Evolutionary conservation across 768 basidiomycete genomes (phyloP), one percentile per base, ranked within the genome.

Genomic region (Russula griseocarnosa): DNA sequence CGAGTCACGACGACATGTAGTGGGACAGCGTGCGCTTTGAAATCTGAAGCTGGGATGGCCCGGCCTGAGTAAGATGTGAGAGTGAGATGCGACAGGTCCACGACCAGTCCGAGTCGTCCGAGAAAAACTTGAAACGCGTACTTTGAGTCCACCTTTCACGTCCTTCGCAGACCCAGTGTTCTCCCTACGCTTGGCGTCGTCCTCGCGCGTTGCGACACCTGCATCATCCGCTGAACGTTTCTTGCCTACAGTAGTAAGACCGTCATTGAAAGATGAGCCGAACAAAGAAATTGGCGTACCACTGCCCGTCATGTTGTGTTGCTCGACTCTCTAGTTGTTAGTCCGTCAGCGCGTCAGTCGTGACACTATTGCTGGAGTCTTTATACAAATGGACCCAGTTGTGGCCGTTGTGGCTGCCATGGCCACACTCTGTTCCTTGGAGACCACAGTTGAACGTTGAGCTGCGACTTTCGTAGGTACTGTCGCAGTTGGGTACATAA

Each of bases 1-100:
- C 87, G 83, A 5, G 87, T 88, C 58, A 90, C 70, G 69, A 80
- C 82, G 57, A 88, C 76, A 68, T 91, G 84, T 9, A 93, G 73
- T 3, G 91, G 88, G 18, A 84, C 74, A 9, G 90, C 90, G 61
- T 80, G 81, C n/a, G 79, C 74, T 69, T 82, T 85, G 77, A 90
- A 90, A 11, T 75, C 71, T 2, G 81, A 75, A 1, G 79, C 75
- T 26, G 63, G 58, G 22, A 65, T 49, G 32, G 30, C 47, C 40
- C 16, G 26, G 24, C 16, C n/a, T 4, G 47, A 22, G 47, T 34
- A 11, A 9, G 28, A 51, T 40, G 47, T 54, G 16, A 55, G 36
- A 22, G 47, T 55, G n/a, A 55, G 36, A 22, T 16, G 16, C 3
- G 53, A 7, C 26, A 13, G 28, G 18, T 14, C 26, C 26, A 28